Base-by-base conservation (phyloP, 1,284 basidiomycete species). In the Cutaneotrichosporon cavernicola region DNA sequence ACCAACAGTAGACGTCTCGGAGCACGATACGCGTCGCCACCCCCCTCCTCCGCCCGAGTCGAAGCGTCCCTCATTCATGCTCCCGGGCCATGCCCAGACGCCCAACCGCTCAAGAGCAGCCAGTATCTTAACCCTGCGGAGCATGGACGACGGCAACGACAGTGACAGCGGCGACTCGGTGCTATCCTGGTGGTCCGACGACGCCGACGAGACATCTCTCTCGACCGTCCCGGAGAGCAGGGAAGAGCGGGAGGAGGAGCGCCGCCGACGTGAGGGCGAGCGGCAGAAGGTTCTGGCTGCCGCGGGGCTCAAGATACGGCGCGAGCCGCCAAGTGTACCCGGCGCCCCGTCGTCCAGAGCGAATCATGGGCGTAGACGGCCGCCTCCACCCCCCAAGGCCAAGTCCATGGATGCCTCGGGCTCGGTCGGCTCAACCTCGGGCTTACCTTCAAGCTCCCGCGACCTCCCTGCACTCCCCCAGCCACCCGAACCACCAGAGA, bases 271-370 rank as follows among this genome's bases (percentile, higher is more conserved):
- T 51, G 91, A 89, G 64, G 82, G 85, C 21, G 92, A 95, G 76
- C 84, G 92, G 34, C 86, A 88, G 69, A 85, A 89, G 30, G 90
- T 96, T 10, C 82, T 97, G 16, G 88, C 92, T 74, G 91, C 91
- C 0, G 92, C 92, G 0, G 95, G 95, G 0, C 81, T 97, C 43
- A 86, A 93, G 63, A 84, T 96, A 58, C 71, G 73, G 38, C 61
- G 75, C 8, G 79, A 77, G 64, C 70, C 76, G 5, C 72, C 77
- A 2, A 71, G 73, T 4, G 65, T 72, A 4, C 69, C 70, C 6
- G 16, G 9, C 34, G 47, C 60, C 40, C 62, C 80, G 77, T 47
- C 80, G 77, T 47, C 58, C 34, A 31, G 83, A 84, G 65, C 75
- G 80, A 60, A 79, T 83, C 60, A 55, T 21, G 56, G 57, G 5